These are phyloP conservation scores for Umbelopsis sp. DNA, from an alignment of 192 early-diverging fungal genomes.

Conservation along the genomic window DNA sequence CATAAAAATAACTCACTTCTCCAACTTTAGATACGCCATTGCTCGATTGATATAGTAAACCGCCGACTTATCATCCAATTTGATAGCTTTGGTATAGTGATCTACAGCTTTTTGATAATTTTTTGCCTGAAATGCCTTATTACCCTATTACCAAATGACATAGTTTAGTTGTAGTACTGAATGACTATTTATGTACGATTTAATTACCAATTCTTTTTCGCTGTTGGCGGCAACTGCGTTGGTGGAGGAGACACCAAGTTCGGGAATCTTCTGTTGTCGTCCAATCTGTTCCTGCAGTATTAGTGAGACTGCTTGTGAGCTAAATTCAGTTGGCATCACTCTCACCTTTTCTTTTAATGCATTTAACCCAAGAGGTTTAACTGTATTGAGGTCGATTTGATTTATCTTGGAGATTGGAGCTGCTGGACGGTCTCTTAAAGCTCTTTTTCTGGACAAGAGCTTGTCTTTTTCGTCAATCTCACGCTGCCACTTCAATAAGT, in stretches of 20 bases:
- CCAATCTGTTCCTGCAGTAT: neutral
- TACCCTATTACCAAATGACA: constrained; percentile 48
- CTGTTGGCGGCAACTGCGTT: neutral
- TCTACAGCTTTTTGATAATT: constrained; percentile 59
- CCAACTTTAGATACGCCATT: constrained; percentile 79
- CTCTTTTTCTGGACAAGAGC: constrained; percentile 24
- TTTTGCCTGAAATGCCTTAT: constrained; percentile 59
- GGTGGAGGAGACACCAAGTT: neutral
- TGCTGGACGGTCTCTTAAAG: constrained; percentile 26
- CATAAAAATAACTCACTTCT: constrained; percentile 44
- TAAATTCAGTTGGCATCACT: constrained; percentile 1
- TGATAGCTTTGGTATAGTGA: constrained; percentile 68
- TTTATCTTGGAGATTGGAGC: neutral
- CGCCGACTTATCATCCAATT: constrained; percentile 59
- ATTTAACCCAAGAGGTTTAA: constrained; percentile 9
- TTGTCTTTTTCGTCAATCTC: constrained; percentile 30
- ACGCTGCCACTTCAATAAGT: constrained; percentile 28
- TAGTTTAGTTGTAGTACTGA: neutral
- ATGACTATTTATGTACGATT: too few species aligned
- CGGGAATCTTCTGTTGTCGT: constrained; percentile 1
- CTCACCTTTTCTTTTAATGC: constrained; percentile 5
- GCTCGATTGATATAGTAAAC: constrained; percentile 76
- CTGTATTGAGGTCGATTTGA: neutral
- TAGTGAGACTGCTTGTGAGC: neutral
- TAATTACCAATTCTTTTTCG: constrained; percentile 31